Base-by-base conservation (phyloP, 768 basidiomycete genomes). In the Trichaptum fuscoviolaceum region DNA sequence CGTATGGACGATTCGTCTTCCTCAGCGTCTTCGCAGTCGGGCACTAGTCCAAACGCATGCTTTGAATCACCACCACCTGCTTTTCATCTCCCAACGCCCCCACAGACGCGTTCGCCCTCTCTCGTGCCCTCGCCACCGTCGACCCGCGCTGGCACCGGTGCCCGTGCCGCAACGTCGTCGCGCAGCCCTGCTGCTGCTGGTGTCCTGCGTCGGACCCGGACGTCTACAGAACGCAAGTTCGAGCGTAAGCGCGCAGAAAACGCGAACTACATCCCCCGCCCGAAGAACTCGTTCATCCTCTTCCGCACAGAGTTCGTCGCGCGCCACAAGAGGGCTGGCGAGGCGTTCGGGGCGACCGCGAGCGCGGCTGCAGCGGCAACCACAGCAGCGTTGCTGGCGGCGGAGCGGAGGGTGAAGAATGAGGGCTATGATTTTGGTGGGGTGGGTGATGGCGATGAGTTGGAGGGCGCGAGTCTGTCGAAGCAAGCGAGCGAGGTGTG, bases 401-500 rank as follows among this genome's bases (percentile, higher is more conserved):
- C 42, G 42, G 42, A 52, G 42, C 42, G 42, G 3, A 12, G 42
- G 15, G 42, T 52, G 42, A 12, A 20, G 15, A 12, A 52, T 2
- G 42, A 52, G 42, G 42, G 42, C 42, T 52, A 52, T 52, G 20
- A 52, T 20, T 12, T 52, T 20, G 42, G 42, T 2, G 42, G 30
- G 30, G 4, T 30, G 30, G 30, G 42, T 2, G 42, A 52, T 12
- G 42, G 42, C 10, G 42, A 52, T 2, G 42, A 52, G 42, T 20
- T 52, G 10, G 42, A 52, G 42, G 15, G 42, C 25, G 59, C 30
- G 73, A 82, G 85, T 1, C 82, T 94, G 52, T 92, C 89, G n/a
- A 89, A 89, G 70, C 83, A 90, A 61, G 92, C 92, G 0, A 88
- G 85, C 0, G 87, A 88, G 63, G 87, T 89, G 34, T 95, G 93